Evolutionary conservation across 257 asterid species (phyloP).

Genomic region (Rehmannia glutinosa): DNA sequence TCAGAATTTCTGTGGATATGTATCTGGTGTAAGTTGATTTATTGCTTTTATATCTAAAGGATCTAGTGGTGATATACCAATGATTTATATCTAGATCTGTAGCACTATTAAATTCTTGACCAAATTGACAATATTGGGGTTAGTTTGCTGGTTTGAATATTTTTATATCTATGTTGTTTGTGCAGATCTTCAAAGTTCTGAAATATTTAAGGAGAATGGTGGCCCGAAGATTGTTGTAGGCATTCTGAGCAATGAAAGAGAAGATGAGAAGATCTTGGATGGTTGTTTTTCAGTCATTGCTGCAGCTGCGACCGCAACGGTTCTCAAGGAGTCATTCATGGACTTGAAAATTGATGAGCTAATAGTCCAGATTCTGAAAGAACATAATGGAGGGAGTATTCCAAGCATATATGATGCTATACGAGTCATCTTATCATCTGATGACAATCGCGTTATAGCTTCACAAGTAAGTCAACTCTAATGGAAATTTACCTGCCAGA

Average conservation of each 20-base stretch:
- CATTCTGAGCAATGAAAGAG: conserved; percentile 44
- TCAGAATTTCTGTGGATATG: not conserved
- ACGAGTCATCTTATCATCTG: conserved; percentile 71
- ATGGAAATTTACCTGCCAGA: conserved; percentile 6
- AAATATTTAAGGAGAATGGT: conserved; percentile 55
- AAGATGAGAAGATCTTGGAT: conserved; percentile 52
- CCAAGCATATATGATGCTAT: conserved; percentile 75
- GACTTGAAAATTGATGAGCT: conserved; percentile 76
- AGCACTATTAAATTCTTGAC: not conserved
- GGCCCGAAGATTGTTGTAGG: conserved; percentile 63
- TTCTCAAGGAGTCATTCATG: conserved; percentile 82
- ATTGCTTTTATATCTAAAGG: not conserved
- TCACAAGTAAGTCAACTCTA: conserved; percentile 66
- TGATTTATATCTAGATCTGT: not conserved
- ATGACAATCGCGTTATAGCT: conserved; percentile 87
- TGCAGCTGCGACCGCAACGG: conserved; percentile 91
- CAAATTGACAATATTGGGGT: not conserved
- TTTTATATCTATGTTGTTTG: conserved; percentile 6
- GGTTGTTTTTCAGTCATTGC: conserved; percentile 73
- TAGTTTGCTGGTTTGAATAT: not conserved
- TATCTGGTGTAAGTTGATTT: not conserved
- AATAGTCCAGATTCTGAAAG: conserved; percentile 52
- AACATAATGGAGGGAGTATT: conserved; percentile 46
- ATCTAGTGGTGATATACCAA: not conserved
- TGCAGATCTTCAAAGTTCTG: conserved; percentile 84